Evolutionary conservation across 2,329 filamentous ascomycete species (phyloP).

Genomic region (Coniochaeta ligniaria): DNA sequence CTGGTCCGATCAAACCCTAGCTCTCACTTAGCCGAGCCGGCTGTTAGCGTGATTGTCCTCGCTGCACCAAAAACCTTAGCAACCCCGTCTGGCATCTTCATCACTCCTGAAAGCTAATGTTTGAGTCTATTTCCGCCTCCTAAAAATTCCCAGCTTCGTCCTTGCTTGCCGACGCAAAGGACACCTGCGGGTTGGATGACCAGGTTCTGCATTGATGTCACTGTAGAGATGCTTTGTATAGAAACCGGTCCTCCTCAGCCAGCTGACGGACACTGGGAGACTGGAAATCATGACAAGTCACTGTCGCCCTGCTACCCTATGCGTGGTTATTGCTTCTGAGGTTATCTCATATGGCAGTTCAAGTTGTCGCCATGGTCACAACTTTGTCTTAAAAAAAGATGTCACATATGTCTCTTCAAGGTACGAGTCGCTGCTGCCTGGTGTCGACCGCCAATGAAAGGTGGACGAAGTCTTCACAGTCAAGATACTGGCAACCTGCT

Average conservation of each 20-base stretch:
- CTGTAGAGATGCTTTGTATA: not conserved
- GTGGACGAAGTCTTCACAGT: not conserved
- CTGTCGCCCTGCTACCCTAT: not conserved
- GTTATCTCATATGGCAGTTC: not conserved
- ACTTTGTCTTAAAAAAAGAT: not conserved
- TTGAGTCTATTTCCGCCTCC: not conserved
- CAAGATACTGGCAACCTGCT: not conserved
- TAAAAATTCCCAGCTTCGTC: not conserved
- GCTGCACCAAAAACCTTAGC: not conserved
- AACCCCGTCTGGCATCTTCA: not conserved
- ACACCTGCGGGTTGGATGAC: not conserved
- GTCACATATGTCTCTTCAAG: not conserved
- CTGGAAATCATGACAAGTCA: not conserved
- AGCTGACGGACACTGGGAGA: not conserved
- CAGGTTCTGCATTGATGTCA: not conserved
- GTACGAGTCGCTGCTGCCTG: not conserved
- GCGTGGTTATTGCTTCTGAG: not conserved
- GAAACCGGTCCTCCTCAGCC: not conserved
- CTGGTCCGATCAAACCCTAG: constrained; percentile 1
- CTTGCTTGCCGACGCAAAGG: not conserved
- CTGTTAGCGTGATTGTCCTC: not conserved
- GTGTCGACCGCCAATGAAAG: not conserved
- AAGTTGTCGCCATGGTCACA: not conserved
- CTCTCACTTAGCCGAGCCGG: not conserved
- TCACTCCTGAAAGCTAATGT: not conserved